phyloP scores from a whole-genome alignment of 257 asterid genomes.

The Plantago elongata region DNA sequence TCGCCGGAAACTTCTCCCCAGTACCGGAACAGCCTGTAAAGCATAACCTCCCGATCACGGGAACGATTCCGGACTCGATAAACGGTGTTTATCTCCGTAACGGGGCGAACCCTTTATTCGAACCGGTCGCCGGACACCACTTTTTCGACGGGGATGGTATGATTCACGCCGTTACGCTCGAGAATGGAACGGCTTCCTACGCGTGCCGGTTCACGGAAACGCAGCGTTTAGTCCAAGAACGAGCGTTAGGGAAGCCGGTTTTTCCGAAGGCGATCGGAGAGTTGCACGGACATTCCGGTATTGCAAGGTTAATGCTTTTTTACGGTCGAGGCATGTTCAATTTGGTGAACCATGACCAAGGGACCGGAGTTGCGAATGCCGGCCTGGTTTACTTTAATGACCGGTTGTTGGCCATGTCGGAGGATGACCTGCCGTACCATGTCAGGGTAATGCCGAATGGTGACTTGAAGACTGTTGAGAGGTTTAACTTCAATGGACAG shows the following conservation, averaged over 20 bases:
- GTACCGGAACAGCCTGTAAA: conserved; percentile 75
- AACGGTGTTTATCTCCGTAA: conserved; percentile 75
- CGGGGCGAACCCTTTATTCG: conserved; percentile 90
- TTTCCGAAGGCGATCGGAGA: conserved; percentile 98
- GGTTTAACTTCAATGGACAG: conserved; percentile 55
- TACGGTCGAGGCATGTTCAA: conserved; percentile 74
- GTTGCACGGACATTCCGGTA: conserved; percentile 89
- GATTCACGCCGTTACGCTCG: conserved; percentile 79
- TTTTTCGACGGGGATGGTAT: conserved; percentile 98
- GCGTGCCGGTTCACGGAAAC: conserved; percentile 91
- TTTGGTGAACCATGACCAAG: conserved; percentile 63
- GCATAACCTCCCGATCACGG: conserved; percentile 56
- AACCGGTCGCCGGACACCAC: conserved; percentile 92
- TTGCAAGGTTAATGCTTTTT: conserved; percentile 74
- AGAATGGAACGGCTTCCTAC: conserved; percentile 62
- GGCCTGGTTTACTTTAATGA: conserved; percentile 79
- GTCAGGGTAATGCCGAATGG: conserved; percentile 59
- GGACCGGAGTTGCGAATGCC: conserved; percentile 96
- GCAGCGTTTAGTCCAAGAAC: conserved; percentile 60
- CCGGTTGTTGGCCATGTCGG: conserved; percentile 86
- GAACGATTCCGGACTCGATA: conserved; percentile 58
- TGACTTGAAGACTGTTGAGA: conserved; percentile 60
- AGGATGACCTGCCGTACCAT: conserved; percentile 89
- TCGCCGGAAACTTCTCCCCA: conserved; percentile 90
- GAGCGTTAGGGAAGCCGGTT: conserved; percentile 69